Conservation (phyloP, 2,329 filamentous ascomycete genomes). For the Boeremia exigua region DNA sequence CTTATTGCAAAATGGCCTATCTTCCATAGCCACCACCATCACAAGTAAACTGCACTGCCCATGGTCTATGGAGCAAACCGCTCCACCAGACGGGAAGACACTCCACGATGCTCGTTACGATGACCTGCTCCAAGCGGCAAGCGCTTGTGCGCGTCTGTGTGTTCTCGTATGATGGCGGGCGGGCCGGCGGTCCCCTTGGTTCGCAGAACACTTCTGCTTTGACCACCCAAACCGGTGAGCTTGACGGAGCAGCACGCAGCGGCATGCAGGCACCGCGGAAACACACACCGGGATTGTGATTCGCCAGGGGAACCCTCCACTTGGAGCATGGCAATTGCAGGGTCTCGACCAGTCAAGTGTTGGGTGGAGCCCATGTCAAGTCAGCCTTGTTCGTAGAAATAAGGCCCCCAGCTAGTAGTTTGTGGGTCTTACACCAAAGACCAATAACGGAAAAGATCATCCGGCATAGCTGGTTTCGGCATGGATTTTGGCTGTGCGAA, state of each 20-base stretch:
- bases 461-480: constrained; percentile 8
- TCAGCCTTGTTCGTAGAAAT: constrained; percentile 41
- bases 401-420: constrained; percentile 44
- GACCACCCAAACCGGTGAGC: constrained; percentile 20
- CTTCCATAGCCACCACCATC: constrained; percentile 9
- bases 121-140: constrained; percentile 20
- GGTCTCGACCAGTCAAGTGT: constrained; percentile 16
- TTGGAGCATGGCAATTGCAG: constrained; percentile 13
- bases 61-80: background rate
- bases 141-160: constrained; percentile 17
- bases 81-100: constrained; percentile 6
- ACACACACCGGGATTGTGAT: constrained; percentile 9
- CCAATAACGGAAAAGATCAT: constrained; percentile 11
- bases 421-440: constrained; percentile 34
- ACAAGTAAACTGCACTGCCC: constrained; percentile 1
- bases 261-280: constrained; percentile 17
- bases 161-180: constrained; percentile 16
- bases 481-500: background rate
- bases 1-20: background rate
- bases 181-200: constrained; percentile 19
- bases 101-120: constrained; percentile 17
- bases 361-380: constrained; percentile 21
- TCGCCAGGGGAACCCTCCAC: constrained; percentile 13
- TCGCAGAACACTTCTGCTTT: constrained; percentile 20
- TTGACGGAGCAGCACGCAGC: constrained; percentile 23